Conservation (phyloP, 2,329 filamentous ascomycete genomes). For the Colletotrichum sp. region DNA sequence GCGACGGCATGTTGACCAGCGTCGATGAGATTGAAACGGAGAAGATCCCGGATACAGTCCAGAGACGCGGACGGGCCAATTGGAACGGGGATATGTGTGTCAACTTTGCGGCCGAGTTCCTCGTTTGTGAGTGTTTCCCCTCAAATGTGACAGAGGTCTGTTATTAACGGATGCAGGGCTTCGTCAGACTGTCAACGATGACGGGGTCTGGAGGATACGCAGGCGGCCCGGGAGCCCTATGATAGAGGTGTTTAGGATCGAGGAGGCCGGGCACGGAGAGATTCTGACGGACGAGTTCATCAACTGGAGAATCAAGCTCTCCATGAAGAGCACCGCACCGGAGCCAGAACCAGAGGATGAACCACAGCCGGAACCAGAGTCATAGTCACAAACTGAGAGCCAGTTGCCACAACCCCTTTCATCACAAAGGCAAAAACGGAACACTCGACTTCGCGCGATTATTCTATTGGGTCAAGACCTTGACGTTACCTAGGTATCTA, state of each 20-base stretch:
- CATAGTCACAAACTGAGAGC: background rate
- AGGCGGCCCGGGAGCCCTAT: constrained; percentile 64
- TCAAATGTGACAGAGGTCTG: background rate
- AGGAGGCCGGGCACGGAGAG: constrained; percentile 76
- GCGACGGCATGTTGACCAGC: constrained; percentile 71
- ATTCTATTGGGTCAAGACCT: constrained; percentile 2
- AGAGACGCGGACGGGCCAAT: constrained; percentile 64
- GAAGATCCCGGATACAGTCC: constrained; percentile 77
- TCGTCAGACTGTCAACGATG: constrained; percentile 66
- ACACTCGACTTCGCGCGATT: background rate
- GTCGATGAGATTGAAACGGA: constrained; percentile 83
- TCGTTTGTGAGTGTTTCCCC: constrained; percentile 68
- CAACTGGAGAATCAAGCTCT: constrained; percentile 71
- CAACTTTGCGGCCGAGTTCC: constrained; percentile 81
- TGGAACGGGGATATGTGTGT: constrained; percentile 97
- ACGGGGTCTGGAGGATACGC: constrained; percentile 82
- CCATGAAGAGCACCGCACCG: constrained; percentile 33
- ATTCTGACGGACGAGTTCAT: constrained; percentile 82
- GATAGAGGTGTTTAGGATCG: constrained; percentile 77
- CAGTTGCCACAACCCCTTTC: fast-evolving
- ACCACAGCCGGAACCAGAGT: background rate
- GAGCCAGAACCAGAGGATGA: background rate
- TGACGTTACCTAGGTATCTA: constrained; percentile 21
- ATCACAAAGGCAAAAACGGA: background rate
- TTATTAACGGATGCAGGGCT: constrained; percentile 54